A percentile compares a stretch with the other conserved stretches of the same genome.
Evolutionary conservation across 2,329 filamentous ascomycete species (phyloP).

Genomic region (Ophiostoma himal-ulmi): DNA sequence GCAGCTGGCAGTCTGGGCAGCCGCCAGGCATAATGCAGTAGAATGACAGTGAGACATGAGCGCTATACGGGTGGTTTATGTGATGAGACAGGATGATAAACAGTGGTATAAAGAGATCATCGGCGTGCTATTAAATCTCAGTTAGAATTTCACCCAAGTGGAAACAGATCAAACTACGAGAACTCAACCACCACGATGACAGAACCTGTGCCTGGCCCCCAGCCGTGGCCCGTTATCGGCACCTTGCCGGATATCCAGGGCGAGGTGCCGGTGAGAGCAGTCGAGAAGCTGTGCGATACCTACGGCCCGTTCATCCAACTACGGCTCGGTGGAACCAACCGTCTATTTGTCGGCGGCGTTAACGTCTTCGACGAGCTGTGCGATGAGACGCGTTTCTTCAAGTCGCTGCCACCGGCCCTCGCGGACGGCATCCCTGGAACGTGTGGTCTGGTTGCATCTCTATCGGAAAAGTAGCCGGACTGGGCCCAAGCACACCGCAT

Average conservation of each 20-base stretch:
- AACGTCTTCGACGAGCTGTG: conserved; percentile 27
- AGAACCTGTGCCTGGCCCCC: not conserved
- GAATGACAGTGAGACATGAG: not conserved
- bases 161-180: not conserved
- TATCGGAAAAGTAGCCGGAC: conserved; percentile 44
- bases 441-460: conserved; percentile 23
- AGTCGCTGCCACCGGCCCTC: not conserved
- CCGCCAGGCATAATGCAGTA: not conserved
- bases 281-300: conserved; percentile 23
- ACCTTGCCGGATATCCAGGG: conserved; percentile 27
- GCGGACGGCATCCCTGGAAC: conserved; percentile 15
- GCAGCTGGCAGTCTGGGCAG: not conserved
- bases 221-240: conserved; percentile 24
- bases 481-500: conserved; percentile 63
- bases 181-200: not conserved
- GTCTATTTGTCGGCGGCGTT: conserved; percentile 24
- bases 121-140: not conserved
- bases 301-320: conserved; percentile 26
- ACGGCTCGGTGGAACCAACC: conserved; percentile 13
- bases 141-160: not conserved
- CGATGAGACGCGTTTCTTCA: conserved; percentile 27
- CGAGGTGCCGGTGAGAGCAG: conserved; percentile 22
- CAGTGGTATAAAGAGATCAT: not conserved
- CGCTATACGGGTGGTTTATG: not conserved
- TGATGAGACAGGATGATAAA: not conserved